Base-by-base conservation (phyloP, 169 alveolate species). In the Cryptosporidium sp. region DNA sequence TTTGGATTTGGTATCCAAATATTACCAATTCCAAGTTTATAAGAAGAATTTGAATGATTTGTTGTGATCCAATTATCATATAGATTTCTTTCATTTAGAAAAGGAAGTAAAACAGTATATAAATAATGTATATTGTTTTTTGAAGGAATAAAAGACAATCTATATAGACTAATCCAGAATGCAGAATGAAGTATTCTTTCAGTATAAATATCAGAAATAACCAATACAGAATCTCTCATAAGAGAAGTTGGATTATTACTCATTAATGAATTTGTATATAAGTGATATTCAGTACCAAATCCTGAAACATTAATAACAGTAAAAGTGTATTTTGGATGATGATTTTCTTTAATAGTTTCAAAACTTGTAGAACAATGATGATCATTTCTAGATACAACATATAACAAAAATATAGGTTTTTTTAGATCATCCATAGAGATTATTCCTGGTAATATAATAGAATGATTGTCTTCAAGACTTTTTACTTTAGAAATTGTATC, bases 151-250 rank as follows among this genome's bases (percentile, higher is more conserved):
- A 92, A 92, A 92, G 93, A 86, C 33, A 94, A 75, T 31, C 97
- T 85, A 87, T 92, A 94, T 53, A 94, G 70, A 68, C 95, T 86
- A 71, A 94, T 92, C 97, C 97, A 94, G 84, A 94, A 94, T 26
- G 96, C 75, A 18, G 95, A 91, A 85, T 94, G 96, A 29, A 94
- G 61, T 65, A 94, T 85, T 52, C 94, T 45, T 58, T 93, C 95
- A 31, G 94, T 67, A 23, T 56, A 58, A 37, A 94, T 93, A 84
- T 92, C 96, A 70, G 92, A 93, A 31, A 94, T 80, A 68, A 94
- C 92, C 21, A 94, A 37, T 53, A 89, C 71, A 31, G 95, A 86
- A 71, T 94, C 97, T 72, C 95, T 86, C 86, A 85, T 73, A 42
- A 94, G 23, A 7, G 84, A 33, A 31, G 75, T 67, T 21, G 68